Percentiles rank a stretch among this genome's conserved stretches.
Evolutionary conservation across 2,329 filamentous ascomycete species (phyloP).

Genomic region (Penicillium sp.): DNA sequence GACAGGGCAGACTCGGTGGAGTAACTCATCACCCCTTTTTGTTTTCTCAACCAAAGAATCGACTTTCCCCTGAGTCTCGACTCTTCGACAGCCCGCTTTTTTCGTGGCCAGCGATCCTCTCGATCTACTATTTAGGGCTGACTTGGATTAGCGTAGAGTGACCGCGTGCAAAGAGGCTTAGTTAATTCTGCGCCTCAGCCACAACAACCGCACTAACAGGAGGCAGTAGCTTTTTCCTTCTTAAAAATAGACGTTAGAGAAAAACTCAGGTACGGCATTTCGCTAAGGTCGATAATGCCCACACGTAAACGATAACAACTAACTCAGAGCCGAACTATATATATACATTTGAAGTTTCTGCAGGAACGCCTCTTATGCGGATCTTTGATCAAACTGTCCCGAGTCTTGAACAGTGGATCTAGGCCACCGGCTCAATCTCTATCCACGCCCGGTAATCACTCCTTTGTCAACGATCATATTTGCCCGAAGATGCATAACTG

Average conservation of each 20-base stretch:
- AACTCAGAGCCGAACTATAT: background rate
- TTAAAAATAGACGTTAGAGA: conserved; percentile 2
- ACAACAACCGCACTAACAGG: background rate
- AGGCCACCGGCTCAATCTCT: background rate
- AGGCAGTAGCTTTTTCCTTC: background rate
- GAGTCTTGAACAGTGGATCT: background rate
- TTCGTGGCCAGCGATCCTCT: conserved; percentile 7
- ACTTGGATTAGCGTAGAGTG: background rate
- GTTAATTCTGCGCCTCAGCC: conserved; percentile 5
- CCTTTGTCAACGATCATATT: background rate
- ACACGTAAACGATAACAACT: background rate
- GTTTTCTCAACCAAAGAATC: background rate
- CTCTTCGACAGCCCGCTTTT: conserved; percentile 1
- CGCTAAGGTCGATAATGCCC: background rate
- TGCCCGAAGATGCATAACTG: background rate
- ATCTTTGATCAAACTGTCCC: background rate
- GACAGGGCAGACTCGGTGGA: background rate
- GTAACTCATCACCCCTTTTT: background rate
- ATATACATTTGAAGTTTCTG: background rate
- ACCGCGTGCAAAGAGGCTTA: conserved; percentile 12
- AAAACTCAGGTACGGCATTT: background rate
- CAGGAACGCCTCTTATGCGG: background rate
- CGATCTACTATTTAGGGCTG: conserved; percentile 9
- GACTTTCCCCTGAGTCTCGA: background rate
- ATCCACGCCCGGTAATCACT: background rate